phyloP scores from a whole-genome alignment of 441 rosid genomes.

The Lepidium campestre region DNA sequence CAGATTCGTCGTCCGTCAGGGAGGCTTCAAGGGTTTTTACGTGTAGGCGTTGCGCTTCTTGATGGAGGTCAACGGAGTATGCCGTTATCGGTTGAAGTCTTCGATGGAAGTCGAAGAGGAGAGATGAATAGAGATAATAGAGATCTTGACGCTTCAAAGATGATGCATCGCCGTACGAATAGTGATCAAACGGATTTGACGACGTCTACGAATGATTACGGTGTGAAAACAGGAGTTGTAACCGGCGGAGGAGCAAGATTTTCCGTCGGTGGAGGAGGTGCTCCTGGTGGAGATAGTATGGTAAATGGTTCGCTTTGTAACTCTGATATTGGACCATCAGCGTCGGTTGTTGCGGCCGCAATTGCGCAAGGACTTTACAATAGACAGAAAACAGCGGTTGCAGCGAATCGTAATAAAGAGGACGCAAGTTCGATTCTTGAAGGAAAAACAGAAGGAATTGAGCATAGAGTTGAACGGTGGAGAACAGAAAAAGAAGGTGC shows the following conservation, averaged over 20 bases:
- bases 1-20: constrained; percentile 86
- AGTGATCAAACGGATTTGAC: constrained; percentile 63
- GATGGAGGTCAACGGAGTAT: constrained; percentile 69
- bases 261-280: constrained; percentile 18
- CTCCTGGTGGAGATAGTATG: constrained; percentile 31
- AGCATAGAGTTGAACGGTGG: constrained; percentile 71
- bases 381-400: constrained; percentile 33
- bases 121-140: neutral
- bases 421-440: constrained; percentile 46
- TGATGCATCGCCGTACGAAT: constrained; percentile 44
- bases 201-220: constrained; percentile 25
- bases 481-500: constrained; percentile 35
- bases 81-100: constrained; percentile 62
- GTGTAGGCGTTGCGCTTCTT: constrained; percentile 63
- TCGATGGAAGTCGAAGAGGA: constrained; percentile 22
- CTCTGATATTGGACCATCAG: constrained; percentile 85
- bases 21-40: constrained; percentile 78
- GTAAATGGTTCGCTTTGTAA: constrained; percentile 61
- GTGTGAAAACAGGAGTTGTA: constrained; percentile 25
- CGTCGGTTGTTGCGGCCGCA: constrained; percentile 90
- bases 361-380: constrained; percentile 72
- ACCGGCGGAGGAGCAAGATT: constrained; percentile 12
- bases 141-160: neutral
- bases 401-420: constrained; percentile 12
- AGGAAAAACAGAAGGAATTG: constrained; percentile 54